Percentiles rank a stretch among this genome's conserved stretches.
phyloP scores from a whole-genome alignment of 208 protist genomes.

The Angomonas deanei region DNA sequence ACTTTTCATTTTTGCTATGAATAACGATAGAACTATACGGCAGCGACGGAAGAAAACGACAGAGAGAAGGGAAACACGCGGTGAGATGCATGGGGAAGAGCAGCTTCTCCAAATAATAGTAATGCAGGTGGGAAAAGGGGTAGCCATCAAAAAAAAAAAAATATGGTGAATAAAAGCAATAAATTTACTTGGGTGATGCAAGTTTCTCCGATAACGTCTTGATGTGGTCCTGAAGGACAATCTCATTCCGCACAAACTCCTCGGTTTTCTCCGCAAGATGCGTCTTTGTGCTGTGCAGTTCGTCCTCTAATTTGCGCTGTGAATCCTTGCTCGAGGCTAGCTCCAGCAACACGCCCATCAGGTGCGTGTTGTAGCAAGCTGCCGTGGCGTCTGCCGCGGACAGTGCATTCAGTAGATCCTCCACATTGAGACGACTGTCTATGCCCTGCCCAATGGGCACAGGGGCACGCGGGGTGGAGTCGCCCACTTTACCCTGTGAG shows the following conservation, averaged over 20 bases:
- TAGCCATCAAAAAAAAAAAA: too few species aligned
- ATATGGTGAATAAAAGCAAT: too few species aligned
- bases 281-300: constrained; percentile 26
- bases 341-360: constrained; percentile 49
- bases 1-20: constrained; percentile 7
- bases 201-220: constrained; percentile 66
- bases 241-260: constrained; percentile 39
- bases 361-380: constrained; percentile 63
- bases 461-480: background rate
- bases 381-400: constrained; percentile 63
- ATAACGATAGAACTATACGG: background rate
- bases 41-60: constrained; percentile 3
- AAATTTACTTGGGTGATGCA: constrained; percentile 9
- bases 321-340: constrained; percentile 52
- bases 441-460: background rate
- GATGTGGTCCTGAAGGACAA: constrained; percentile 65
- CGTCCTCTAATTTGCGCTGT: constrained; percentile 22
- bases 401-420: constrained; percentile 54
- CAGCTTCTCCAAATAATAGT: too few species aligned
- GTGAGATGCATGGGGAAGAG: background rate
- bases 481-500: background rate
- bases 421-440: constrained; percentile 11
- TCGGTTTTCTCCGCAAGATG: constrained; percentile 32
- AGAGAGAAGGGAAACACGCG: constrained; percentile 3
- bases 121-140: too few species aligned